Evolutionary conservation across 2,329 filamentous ascomycete genomes (phyloP).

Genomic region (Emmonsia crescens): DNA sequence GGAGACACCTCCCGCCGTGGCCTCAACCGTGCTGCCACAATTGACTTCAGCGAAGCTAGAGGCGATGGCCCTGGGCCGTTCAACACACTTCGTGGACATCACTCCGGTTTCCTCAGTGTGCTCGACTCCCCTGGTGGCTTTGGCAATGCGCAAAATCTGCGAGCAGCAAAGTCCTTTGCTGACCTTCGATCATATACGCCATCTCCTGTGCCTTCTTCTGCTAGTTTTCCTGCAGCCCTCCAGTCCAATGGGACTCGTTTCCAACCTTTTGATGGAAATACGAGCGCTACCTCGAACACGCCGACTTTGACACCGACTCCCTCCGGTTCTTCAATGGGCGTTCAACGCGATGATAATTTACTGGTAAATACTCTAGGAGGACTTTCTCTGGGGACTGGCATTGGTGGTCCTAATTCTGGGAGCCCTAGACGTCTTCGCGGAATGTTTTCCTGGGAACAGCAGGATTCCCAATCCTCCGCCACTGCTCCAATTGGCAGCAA

Average conservation of each 20-base stretch:
- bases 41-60: conserved; percentile 79
- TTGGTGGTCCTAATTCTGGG: conserved; percentile 35
- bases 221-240: conserved; percentile 67
- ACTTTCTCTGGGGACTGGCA: conserved; percentile 46
- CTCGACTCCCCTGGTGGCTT: conserved; percentile 61
- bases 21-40: conserved; percentile 88
- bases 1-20: conserved; percentile 70
- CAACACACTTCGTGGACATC: conserved; percentile 61
- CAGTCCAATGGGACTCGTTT: conserved; percentile 53
- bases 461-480: conserved; percentile 37
- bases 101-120: conserved; percentile 71
- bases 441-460: conserved; percentile 51
- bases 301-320: conserved; percentile 55
- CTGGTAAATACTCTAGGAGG: conserved; percentile 54
- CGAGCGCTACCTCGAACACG: conserved; percentile 51
- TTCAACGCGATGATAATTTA: conserved; percentile 46
- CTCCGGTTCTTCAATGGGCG: conserved; percentile 36
- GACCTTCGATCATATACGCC: conserved; percentile 92
- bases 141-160: conserved; percentile 65
- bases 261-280: conserved; percentile 44
- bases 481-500: conserved; percentile 54
- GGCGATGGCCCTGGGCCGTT: conserved; percentile 63
- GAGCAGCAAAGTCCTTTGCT: conserved; percentile 91
- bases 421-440: conserved; percentile 50
- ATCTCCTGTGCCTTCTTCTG: conserved; percentile 80